Evolutionary conservation across 2,329 filamentous ascomycete genomes (phyloP).

Genomic region (Lecanicillium sp.): DNA sequence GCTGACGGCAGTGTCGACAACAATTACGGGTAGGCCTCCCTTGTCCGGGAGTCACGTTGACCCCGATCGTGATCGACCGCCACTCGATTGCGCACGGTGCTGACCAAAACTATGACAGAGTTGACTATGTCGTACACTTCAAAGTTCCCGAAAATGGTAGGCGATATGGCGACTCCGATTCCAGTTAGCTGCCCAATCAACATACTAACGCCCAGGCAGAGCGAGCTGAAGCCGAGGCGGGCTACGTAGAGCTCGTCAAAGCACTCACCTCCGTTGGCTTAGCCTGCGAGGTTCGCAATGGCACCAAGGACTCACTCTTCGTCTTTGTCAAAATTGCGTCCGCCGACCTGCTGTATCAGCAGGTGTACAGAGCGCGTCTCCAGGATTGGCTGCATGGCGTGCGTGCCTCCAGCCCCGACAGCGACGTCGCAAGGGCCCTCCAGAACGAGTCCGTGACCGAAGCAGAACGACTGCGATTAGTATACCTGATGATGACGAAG

Average conservation of each 20-base stretch:
- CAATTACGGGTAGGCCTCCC: slow-evolving; percentile 5
- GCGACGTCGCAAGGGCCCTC: slow-evolving; percentile 61
- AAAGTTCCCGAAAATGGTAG: slow-evolving; percentile 61
- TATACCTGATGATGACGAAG: slow-evolving; percentile 78
- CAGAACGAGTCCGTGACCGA: slow-evolving; percentile 72
- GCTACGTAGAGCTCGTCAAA: slow-evolving; percentile 71
- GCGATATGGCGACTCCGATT: slow-evolving; percentile 12
- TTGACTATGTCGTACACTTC: slow-evolving; percentile 86
- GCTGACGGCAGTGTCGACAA: slow-evolving; percentile 7
- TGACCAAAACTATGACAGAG: slow-evolving; percentile 33
- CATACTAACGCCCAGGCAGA: slow-evolving; percentile 36
- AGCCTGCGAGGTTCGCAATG: slow-evolving; percentile 77
- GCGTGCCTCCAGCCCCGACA: slow-evolving; percentile 66
- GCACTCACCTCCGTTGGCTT: slow-evolving; percentile 73
- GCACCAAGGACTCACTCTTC: slow-evolving; percentile 66
- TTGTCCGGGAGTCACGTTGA: too few species aligned
- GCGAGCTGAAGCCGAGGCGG: slow-evolving; percentile 59
- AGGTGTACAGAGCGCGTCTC: slow-evolving; percentile 80
- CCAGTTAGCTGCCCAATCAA: background rate
- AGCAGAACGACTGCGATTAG: slow-evolving; percentile 78
- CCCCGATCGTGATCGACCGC: too few species aligned
- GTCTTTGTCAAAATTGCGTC: slow-evolving; percentile 79
- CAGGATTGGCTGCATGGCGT: slow-evolving; percentile 93
- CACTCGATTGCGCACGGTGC: background rate
- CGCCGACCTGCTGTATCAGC: slow-evolving; percentile 63